Percentiles rank a stretch among this genome's conserved stretches.
Evolutionary conservation across 345 rosid genomes (phyloP).

Genomic region (Erodium maritimum): DNA sequence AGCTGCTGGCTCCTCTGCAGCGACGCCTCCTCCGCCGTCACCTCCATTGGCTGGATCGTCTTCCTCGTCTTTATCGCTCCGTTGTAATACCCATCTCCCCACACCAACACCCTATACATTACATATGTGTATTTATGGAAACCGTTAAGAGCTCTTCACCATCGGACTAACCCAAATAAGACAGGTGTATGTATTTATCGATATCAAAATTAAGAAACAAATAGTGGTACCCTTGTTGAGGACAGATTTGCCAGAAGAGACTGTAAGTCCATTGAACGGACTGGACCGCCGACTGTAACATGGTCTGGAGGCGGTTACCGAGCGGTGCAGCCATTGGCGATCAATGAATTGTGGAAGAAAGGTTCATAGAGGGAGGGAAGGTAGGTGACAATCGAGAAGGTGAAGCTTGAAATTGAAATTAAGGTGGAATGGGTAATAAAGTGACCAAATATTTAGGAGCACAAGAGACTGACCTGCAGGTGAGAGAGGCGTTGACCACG

Average conservation of each 20-base stretch:
- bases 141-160: no score
- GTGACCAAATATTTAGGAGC: not conserved
- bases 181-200: no score
- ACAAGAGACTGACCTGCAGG: constrained; percentile 22
- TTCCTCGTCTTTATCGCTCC: constrained; percentile 95
- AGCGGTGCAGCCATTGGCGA: constrained; percentile 40
- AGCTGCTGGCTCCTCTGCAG: constrained; percentile 92
- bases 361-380: not conserved
- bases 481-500: constrained; percentile 5
- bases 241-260: constrained; percentile 88
- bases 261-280: constrained; percentile 93
- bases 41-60: constrained; percentile 91
- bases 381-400: constrained; percentile 3
- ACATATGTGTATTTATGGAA: no score
- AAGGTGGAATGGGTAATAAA: no score
- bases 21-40: constrained; percentile 77
- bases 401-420: constrained; percentile 7
- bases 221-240: constrained; percentile 69
- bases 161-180: no score
- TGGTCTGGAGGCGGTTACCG: constrained; percentile 45
- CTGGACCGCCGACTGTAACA: constrained; percentile 77
- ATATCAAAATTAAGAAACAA: not conserved
- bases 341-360: no score
- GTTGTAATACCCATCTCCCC: constrained; percentile 95
- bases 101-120: constrained; percentile 46